These are phyloP conservation scores for Magnusiomyces magnusii DNA, from an alignment of 1,139 yeast genomes.

Conservation along the genomic window DNA sequence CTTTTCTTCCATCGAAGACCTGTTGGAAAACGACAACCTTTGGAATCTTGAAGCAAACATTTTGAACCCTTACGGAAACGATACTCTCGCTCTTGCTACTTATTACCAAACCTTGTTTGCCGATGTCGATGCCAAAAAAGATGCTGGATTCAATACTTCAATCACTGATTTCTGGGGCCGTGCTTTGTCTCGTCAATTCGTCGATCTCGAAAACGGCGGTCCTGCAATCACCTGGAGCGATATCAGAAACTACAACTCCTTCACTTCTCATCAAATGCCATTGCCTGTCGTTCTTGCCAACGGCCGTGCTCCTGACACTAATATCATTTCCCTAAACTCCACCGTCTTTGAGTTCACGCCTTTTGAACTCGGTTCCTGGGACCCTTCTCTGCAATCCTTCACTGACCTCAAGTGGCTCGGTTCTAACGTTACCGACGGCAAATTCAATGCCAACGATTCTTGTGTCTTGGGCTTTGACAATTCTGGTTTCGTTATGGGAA, in stretches of 20 bases:
- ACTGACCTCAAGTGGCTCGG: constrained; percentile 69
- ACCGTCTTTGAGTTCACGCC: constrained; percentile 81
- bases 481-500: constrained; percentile 69
- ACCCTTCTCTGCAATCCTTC: constrained; percentile 68
- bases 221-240: constrained; percentile 61
- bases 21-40: too few relatives aligned
- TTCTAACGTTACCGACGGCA: constrained; percentile 53
- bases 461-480: constrained; percentile 70
- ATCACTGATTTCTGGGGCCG: constrained; percentile 95
- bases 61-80: constrained; percentile 61
- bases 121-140: constrained; percentile 50
- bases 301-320: constrained; percentile 68
- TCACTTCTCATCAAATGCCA: constrained; percentile 59
- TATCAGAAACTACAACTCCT: constrained; percentile 38
- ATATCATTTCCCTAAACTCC: constrained; percentile 48
- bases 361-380: constrained; percentile 83
- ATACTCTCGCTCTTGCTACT: constrained; percentile 38
- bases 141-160: constrained; percentile 72
- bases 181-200: constrained; percentile 71
- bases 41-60: constrained; percentile 64
- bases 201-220: constrained; percentile 45
- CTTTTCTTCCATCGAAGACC: too few relatives aligned
- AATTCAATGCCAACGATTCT: constrained; percentile 16
- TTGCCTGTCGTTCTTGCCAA: constrained; percentile 81
- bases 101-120: constrained; percentile 51